Conservation (phyloP, 768 basidiomycete species). For the Scleroderma citrinum region DNA sequence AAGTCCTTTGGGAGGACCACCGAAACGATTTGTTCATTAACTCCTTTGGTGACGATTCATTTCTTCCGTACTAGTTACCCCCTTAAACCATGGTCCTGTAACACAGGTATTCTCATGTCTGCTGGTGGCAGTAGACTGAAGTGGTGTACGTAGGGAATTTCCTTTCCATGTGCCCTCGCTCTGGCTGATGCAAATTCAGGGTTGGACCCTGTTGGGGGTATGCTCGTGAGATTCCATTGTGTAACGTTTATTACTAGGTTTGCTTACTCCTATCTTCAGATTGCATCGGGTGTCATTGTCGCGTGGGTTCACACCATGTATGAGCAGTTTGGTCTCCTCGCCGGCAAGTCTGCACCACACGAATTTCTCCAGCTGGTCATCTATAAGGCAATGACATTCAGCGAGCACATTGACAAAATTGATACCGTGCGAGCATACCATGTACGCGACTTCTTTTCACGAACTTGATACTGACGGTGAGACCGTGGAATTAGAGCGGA, state of each 20-base stretch:
- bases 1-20: conserved; percentile 95
- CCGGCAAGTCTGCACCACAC: conserved; percentile 87
- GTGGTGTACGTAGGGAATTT: conserved; percentile 64
- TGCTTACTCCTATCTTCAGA: conserved; percentile 38
- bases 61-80: not conserved
- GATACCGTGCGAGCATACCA: conserved; percentile 95
- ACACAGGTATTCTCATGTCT: conserved; percentile 73
- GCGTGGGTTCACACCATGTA: conserved; percentile 77
- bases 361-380: conserved; percentile 88
- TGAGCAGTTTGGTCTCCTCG: conserved; percentile 76
- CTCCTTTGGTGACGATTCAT: conserved; percentile 48
- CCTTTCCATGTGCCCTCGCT: conserved; percentile 6
- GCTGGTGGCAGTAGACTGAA: conserved; percentile 70
- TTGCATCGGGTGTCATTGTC: conserved; percentile 70
- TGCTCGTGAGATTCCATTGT: conserved; percentile 47
- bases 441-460: conserved; percentile 35
- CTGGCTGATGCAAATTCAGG: conserved; percentile 31
- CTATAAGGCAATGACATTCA: conserved; percentile 88
- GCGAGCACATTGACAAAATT: conserved; percentile 75
- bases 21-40: conserved; percentile 90
- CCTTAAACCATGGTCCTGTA: conserved; percentile 1
- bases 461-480: not conserved
- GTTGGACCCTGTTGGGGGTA: conserved; percentile 74
- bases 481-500: conserved; percentile 47
- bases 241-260: not conserved